Evolutionary conservation across 345 rosid species (phyloP).

Genomic region (Pistacia integerrima): DNA sequence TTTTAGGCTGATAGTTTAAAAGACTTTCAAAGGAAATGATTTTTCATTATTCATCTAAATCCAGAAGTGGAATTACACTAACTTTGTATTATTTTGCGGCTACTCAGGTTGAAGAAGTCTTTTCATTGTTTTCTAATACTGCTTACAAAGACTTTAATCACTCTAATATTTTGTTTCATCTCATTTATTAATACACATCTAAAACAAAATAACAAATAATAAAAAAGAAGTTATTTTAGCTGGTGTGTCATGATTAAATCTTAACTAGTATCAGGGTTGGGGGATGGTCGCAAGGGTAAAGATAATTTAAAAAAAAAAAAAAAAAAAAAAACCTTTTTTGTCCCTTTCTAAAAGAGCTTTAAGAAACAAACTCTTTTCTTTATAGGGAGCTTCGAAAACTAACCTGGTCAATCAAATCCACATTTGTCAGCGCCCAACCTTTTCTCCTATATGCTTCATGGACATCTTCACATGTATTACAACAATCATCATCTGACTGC

Average conservation of each 20-base stretch:
- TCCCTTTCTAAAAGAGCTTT: not conserved
- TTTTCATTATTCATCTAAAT: too few relatives aligned
- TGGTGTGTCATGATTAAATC: not conserved
- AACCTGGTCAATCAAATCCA: conserved; percentile 90
- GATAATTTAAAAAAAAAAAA: too few relatives aligned
- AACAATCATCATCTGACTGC: conserved; percentile 82
- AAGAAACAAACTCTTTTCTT: not conserved
- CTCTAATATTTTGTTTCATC: not conserved
- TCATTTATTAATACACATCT: not conserved
- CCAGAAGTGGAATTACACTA: not conserved
- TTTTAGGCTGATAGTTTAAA: too few relatives aligned
- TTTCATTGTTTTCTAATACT: too few relatives aligned
- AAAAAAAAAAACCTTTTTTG: too few relatives aligned
- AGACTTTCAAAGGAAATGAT: too few relatives aligned
- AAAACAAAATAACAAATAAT: too few relatives aligned
- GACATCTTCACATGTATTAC: conserved; percentile 88
- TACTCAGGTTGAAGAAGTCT: not conserved
- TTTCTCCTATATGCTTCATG: conserved; percentile 94
- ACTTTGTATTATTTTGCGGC: not conserved
- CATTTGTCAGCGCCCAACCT: conserved; percentile 90
- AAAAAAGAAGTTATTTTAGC: not conserved
- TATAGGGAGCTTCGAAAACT: conserved; percentile 4
- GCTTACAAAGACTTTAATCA: not conserved
- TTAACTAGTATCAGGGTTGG: too few relatives aligned
- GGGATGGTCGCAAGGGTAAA: too few relatives aligned